phyloP scores from a whole-genome alignment of 768 basidiomycete species.

The Termitomyces sp. region DNA sequence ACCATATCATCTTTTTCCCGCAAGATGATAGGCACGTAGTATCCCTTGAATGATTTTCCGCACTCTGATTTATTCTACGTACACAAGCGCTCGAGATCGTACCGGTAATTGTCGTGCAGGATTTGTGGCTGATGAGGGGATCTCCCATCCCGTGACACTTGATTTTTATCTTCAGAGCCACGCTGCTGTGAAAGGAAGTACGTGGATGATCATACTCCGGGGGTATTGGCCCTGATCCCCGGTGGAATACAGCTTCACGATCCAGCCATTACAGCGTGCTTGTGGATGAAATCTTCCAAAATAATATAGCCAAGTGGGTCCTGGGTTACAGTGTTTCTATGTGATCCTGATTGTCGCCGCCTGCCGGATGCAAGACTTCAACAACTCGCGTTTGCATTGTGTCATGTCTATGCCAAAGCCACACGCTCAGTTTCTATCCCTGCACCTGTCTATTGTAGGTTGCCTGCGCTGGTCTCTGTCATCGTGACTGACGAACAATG shows the following conservation, averaged over 20 bases:
- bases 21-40: constrained; percentile 19
- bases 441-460: constrained; percentile 64
- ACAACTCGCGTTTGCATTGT: constrained; percentile 42
- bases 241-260: constrained; percentile 34
- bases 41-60: neutral
- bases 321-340: constrained; percentile 10
- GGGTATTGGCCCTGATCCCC: neutral
- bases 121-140: constrained; percentile 47
- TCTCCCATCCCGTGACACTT: constrained; percentile 47
- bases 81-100: constrained; percentile 39
- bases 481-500: constrained; percentile 1
- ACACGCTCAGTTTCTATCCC: constrained; percentile 71
- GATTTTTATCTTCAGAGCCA: constrained; percentile 62
- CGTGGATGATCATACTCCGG: constrained; percentile 10
- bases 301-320: constrained; percentile 17
- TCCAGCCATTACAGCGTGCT: constrained; percentile 54
- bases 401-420: constrained; percentile 64
- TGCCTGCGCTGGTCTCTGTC: neutral
- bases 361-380: constrained; percentile 29
- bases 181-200: constrained; percentile 43
- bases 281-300: constrained; percentile 27
- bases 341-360: constrained; percentile 1
- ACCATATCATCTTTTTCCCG: constrained; percentile 50
- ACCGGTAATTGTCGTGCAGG: constrained; percentile 49
- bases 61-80: constrained; percentile 1